Evolutionary conservation across 2,329 filamentous ascomycete species (phyloP).

Genomic region (Epichloe scottii): DNA sequence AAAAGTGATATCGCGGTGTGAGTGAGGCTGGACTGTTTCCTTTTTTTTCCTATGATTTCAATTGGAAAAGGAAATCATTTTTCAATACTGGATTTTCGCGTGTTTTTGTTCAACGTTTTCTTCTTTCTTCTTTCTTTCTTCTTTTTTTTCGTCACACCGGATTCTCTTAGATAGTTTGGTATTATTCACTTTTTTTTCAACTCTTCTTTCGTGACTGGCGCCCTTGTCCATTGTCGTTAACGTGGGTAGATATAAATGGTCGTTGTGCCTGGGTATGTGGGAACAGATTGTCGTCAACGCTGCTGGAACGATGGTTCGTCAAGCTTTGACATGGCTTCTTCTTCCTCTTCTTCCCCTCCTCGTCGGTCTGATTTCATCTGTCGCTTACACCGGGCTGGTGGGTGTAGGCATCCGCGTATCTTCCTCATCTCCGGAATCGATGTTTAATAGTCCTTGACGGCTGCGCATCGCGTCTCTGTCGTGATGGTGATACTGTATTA

Average conservation of each 20-base stretch:
- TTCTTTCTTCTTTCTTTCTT: conserved; percentile 2
- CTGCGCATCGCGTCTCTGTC: conserved; percentile 36
- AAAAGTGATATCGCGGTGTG: background rate
- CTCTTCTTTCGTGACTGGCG: background rate
- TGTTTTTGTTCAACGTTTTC: background rate
- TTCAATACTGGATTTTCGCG: conserved; percentile 4
- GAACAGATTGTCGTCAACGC: background rate
- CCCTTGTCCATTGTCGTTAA: too few species aligned
- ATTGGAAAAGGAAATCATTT: background rate
- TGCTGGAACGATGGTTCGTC: background rate
- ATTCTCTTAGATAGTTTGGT: background rate
- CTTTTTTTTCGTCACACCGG: background rate
- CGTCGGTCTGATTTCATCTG: background rate
- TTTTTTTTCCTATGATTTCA: background rate
- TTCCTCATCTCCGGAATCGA: conserved; percentile 22
- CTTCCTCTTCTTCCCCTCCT: background rate
- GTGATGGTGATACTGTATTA: conserved; percentile 46
- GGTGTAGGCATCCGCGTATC: conserved; percentile 15
- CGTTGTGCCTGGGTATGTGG: background rate
- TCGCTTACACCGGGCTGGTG: background rate
- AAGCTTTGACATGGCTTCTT: background rate
- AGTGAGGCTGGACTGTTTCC: conserved; percentile 7
- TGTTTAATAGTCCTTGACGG: conserved; percentile 37
- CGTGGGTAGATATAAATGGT: background rate
- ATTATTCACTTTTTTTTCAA: background rate